Conservation (phyloP, 2,329 filamentous ascomycete genomes). For the Thermoascus crustaceus region DNA sequence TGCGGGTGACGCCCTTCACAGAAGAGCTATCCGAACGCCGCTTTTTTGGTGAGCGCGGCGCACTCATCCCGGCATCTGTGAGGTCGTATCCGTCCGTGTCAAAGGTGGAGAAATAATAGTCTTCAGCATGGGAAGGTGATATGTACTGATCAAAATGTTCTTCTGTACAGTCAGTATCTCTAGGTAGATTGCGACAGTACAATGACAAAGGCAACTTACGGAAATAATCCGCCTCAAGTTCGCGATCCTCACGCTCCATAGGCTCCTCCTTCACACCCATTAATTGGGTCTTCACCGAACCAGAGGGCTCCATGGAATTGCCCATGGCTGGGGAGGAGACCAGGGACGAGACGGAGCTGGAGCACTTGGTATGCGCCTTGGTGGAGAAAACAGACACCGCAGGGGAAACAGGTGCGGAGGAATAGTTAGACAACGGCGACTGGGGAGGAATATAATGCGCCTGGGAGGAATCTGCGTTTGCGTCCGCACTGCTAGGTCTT, state of each 20-base stretch:
- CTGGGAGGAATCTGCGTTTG: constrained; percentile 15
- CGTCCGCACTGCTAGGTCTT: constrained; percentile 21
- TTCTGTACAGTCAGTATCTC: constrained; percentile 11
- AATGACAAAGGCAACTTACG: constrained; percentile 50
- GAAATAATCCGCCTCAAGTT: constrained; percentile 55
- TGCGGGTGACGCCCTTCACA: constrained; percentile 54
- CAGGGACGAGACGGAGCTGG: constrained; percentile 70
- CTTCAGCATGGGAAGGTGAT: constrained; percentile 17
- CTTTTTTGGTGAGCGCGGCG: constrained; percentile 47
- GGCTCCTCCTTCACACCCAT: constrained; percentile 82
- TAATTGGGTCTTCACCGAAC: constrained; percentile 56
- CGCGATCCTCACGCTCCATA: constrained; percentile 53
- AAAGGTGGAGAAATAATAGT: constrained; percentile 20
- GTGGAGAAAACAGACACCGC: constrained; percentile 33
- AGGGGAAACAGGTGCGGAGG: constrained; percentile 33
- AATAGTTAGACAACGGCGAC: constrained; percentile 25
- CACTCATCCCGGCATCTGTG: constrained; percentile 58
- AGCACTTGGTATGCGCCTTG: constrained; percentile 31
- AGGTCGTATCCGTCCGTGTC: constrained; percentile 35
- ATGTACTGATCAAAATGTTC: constrained; percentile 30
- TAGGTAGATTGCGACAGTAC: constrained; percentile 6
- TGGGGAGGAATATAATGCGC: constrained; percentile 18
- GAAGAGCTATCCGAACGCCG: constrained; percentile 42
- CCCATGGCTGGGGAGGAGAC: constrained; percentile 50
- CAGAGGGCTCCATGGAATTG: constrained; percentile 40